Percentiles rank a stretch among this genome's conserved stretches.
These are phyloP conservation scores for Ganoderma boninense DNA, from an alignment of 1,284 basidiomycete genomes.

Conservation along the genomic window DNA sequence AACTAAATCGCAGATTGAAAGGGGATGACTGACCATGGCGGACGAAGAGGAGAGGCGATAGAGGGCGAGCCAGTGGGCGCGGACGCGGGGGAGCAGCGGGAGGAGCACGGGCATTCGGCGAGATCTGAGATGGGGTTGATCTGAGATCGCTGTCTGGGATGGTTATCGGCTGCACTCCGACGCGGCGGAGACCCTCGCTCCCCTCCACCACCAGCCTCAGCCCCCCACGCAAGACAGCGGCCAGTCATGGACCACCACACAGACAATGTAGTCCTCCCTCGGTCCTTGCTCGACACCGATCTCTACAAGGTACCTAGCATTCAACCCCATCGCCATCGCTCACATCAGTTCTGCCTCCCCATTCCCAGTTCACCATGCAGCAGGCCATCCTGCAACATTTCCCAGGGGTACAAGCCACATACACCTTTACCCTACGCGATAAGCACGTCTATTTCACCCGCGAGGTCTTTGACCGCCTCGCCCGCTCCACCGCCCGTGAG, in stretches of 20 bases:
- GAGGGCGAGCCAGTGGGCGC: not conserved
- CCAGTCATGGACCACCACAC: not conserved
- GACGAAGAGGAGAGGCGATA: not conserved
- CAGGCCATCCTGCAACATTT: constrained; percentile 91
- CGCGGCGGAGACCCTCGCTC: not conserved
- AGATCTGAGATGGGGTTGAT: constrained; percentile 21
- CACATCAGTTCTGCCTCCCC: not conserved
- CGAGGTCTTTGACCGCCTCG: constrained; percentile 73
- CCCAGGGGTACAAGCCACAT: constrained; percentile 71
- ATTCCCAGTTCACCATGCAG: constrained; percentile 88
- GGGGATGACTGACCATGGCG: constrained; percentile 24
- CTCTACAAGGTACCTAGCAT: constrained; percentile 82
- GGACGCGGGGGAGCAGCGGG: not conserved
- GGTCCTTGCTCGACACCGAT: constrained; percentile 92
- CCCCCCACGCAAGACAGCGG: too few species aligned
- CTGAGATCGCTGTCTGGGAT: constrained; percentile 8
- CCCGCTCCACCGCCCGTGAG: constrained; percentile 74
- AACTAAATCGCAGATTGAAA: too few species aligned
- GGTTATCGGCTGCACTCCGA: constrained; percentile 6
- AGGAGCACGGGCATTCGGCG: not conserved
- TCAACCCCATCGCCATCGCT: not conserved
- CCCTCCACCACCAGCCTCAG: not conserved
- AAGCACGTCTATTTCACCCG: constrained; percentile 77
- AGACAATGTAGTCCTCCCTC: constrained; percentile 42
- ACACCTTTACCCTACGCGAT: constrained; percentile 90